These are phyloP conservation scores for Starmerella vaccinii DNA, from an alignment of 805 yeast species.

Conservation along the genomic window DNA sequence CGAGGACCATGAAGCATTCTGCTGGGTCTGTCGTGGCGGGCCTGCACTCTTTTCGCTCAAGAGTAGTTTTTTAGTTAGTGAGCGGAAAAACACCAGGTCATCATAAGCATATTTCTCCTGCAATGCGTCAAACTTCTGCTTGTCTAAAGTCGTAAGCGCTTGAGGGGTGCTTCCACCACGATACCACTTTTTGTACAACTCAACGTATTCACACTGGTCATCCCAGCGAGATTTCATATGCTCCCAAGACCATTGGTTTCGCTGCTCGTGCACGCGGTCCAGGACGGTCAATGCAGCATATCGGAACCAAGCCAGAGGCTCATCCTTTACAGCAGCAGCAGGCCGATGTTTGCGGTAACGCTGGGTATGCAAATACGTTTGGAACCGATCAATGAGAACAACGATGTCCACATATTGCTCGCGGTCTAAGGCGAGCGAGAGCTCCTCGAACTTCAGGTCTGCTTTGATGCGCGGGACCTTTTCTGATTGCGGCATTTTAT, in stretches of 20 bases:
- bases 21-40: conserved; percentile 13
- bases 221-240: conserved; percentile 60
- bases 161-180: conserved; percentile 27
- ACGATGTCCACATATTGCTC: conserved; percentile 74
- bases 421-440: conserved; percentile 77
- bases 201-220: conserved; percentile 56
- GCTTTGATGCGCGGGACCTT: conserved; percentile 51
- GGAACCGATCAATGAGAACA: conserved; percentile 70
- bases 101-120: conserved; percentile 59
- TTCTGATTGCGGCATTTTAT: conserved; percentile 47
- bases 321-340: conserved; percentile 37
- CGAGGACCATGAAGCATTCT: conserved; percentile 21
- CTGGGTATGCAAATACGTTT: conserved; percentile 65
- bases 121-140: conserved; percentile 38
- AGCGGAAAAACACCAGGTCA: conserved; percentile 75
- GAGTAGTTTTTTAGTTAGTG: conserved; percentile 59
- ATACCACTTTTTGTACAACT: conserved; percentile 56
- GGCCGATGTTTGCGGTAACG: conserved; percentile 70
- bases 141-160: conserved; percentile 28
- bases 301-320: conserved; percentile 70
- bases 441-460: conserved; percentile 73
- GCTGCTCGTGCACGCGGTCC: conserved; percentile 69
- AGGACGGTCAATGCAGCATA: conserved; percentile 71
- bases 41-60: conserved; percentile 41
- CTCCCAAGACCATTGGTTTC: conserved; percentile 84